Evolutionary conservation across 805 yeast genomes (phyloP), one percentile per base, ranked within the genome.

Genomic region (Sugiyamaella americana): DNA sequence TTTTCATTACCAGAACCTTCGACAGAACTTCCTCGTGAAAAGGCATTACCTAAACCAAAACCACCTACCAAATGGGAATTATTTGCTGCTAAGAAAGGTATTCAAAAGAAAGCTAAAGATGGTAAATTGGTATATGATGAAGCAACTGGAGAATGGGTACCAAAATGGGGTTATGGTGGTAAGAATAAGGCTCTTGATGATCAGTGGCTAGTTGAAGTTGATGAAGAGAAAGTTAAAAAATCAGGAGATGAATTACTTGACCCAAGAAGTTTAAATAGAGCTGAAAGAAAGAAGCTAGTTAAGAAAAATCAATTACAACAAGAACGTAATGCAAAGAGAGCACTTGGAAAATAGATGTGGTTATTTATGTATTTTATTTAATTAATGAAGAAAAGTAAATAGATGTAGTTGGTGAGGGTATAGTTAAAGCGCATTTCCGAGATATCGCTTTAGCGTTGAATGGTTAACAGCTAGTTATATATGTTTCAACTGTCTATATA

Each of bases 141-240:
- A 66, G 93, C 77, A 26, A 69, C 78, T 24, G 89, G 91, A 43
- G 89, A 88, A 68, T 93, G 98, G 98, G 96, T 84, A 51, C 91
- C 95, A 58, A 91, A 88, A 68, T 93, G 98, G 98, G 99, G 99
- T 51, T 91, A 84, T 72, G 82, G 84, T 55, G 98, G 98, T 61
- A 79, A 80, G 68, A 93, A 93, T 68, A 91, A 93, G 70, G 78
- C 80, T 46, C 61, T 81, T 56, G 98, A 91, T 59, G 70, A 75
- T 60, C 97, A 93, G 67, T 93, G 98, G 98, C 74, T 87, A 61
- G 97, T 91, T 48, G 99, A 93, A 69, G 85, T 91, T 51, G 86
- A 87, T 50, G 94, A 85, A 44, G 73, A 76, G 49, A 54, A 49
- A 43, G 46, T 46, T 43, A 49, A 53, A 21, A 52, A 51, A 22